Conservation (phyloP, 257 asterid species). For the Marsdenia floribunda region DNA sequence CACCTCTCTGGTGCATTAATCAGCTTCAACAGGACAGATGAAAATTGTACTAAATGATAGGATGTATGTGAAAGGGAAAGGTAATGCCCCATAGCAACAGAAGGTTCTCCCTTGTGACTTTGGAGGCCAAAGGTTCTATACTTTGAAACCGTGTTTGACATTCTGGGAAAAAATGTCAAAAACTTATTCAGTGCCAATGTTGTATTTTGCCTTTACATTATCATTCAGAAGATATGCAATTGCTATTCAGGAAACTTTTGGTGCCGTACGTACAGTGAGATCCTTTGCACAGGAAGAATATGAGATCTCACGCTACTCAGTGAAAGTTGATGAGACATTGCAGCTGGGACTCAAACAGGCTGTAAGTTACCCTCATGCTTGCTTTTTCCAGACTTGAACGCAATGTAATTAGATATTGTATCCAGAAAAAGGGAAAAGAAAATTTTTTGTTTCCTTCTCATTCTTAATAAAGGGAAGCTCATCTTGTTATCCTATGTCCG, state of each 20-base stretch:
- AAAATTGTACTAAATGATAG: background rate
- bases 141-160: background rate
- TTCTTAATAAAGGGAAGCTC: background rate
- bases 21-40: background rate
- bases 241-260: slow-evolving; percentile 60
- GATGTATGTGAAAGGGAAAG: background rate
- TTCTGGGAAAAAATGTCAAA: background rate
- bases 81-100: background rate
- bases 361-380: slow-evolving; percentile 38
- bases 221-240: slow-evolving; percentile 7
- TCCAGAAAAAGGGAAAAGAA: background rate
- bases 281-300: slow-evolving; percentile 82
- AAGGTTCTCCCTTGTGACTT: background rate
- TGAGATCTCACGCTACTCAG: slow-evolving; percentile 61
- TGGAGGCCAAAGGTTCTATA: background rate
- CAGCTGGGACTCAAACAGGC: slow-evolving; percentile 77
- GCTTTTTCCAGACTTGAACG: slow-evolving; percentile 6
- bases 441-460: background rate
- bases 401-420: background rate
- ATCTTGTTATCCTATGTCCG: slow-evolving; percentile 18
- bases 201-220: background rate
- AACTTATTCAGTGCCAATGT: background rate
- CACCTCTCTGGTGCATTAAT: background rate
- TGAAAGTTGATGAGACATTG: slow-evolving; percentile 71
- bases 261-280: slow-evolving; percentile 81